Evolutionary conservation across 257 asterid genomes (phyloP), one percentile per base, ranked within the genome.

Genomic region (Nicotiana benthamiana): DNA sequence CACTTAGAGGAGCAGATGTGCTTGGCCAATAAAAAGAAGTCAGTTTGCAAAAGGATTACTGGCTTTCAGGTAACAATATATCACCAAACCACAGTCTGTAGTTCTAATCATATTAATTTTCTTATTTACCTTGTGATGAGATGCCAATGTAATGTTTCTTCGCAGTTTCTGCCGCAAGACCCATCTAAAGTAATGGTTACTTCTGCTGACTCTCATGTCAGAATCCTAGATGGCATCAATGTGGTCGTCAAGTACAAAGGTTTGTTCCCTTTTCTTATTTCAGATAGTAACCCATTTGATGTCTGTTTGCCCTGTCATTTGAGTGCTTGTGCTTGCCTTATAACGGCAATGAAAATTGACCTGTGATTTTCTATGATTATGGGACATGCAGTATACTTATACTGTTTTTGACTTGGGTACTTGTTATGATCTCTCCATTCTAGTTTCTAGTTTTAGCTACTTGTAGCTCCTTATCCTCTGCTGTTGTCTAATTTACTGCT

Each of bases 151-250:
- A 43, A 40, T 24, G 52, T 62, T 70, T 27, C 57, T 17, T 74
- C 1, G 89, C 95, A 94, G 99, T 95, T 90, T 84, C 88, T 88
- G 77, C 95, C 97, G 8, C 92, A 88, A 62, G 98, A 95, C 51
- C 83, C 91, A 7, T 87, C 87, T 79, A 95, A 92, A 85, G 87
- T 92, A 34, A 79, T 95, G 95, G 97, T 95, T 61, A 89, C 97
- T 27, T 92, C 89, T 83, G 94, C 97, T 26, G 98, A 93, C 86
- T 90, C 98, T 46, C 92, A 90, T 64, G 90, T 93, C 83, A 88
- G 95, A 89, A 84, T 95, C 80, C 80, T 95, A n/a, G 87, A 87
- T 16, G 90, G 94, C 77, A 32, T 61, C 79, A 86, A 90, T 85
- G 97, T 95, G 64, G 56, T 95, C 3, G 83, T 84, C 46, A 95